These are phyloP conservation scores for Nowakowskiella sp. DNA, from an alignment of 192 early-diverging fungal species.

Conservation along the genomic window DNA sequence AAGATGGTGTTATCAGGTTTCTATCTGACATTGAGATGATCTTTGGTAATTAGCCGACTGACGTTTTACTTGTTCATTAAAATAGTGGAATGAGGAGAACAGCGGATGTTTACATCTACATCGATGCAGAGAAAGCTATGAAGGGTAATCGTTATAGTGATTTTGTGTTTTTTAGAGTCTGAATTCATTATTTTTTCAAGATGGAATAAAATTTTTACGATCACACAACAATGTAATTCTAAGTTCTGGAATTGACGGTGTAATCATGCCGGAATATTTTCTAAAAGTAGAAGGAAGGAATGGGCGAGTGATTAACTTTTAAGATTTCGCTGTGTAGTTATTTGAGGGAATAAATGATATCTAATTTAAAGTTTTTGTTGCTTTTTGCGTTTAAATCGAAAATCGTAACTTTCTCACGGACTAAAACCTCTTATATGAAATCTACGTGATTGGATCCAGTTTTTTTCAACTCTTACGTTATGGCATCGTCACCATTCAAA, in stretches of 20 bases:
- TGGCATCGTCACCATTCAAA: no score
- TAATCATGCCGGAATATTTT: constrained; percentile 63
- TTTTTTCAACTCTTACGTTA: no score
- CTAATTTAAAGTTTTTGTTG: no score
- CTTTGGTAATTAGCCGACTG: no score
- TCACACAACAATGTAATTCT: constrained; percentile 78
- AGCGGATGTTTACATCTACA: constrained; percentile 69
- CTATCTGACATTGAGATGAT: not conserved
- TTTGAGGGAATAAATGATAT: no score
- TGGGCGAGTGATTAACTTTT: no score
- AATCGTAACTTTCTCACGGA: no score
- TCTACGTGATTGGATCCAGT: no score
- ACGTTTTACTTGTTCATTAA: not conserved
- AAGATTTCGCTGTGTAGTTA: no score
- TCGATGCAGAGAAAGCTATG: constrained; percentile 64
- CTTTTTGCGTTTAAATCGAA: no score
- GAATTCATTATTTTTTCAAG: constrained; percentile 17
- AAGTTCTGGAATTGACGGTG: constrained; percentile 59
- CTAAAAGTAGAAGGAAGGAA: constrained; percentile 34
- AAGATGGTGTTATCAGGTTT: constrained; percentile 62
- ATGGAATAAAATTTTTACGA: constrained; percentile 67
- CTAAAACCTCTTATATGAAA: no score
- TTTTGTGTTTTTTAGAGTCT: not conserved
- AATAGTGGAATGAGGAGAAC: constrained; percentile 58
- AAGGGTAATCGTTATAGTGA: constrained; percentile 27